Evolutionary conservation across 768 basidiomycete species (phyloP).

Genomic region (Leccinum subgranulosum): DNA sequence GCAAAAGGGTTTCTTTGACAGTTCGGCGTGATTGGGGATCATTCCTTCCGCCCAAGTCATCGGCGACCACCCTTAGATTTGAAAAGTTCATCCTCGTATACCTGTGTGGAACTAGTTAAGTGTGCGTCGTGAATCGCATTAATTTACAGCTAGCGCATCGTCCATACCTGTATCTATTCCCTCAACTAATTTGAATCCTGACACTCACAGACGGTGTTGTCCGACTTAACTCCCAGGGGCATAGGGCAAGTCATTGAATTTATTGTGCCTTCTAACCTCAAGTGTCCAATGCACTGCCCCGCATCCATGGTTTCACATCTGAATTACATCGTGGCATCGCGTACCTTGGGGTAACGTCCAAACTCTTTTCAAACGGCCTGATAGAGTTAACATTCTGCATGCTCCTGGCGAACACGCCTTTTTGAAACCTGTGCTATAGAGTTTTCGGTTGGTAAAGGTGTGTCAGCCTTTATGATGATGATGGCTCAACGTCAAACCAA

Average conservation of each 20-base stretch:
- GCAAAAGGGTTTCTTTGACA: slow-evolving; percentile 41
- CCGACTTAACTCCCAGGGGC: background rate
- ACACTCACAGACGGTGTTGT: background rate
- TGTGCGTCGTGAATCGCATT: background rate
- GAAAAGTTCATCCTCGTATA: background rate
- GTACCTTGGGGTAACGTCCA: background rate
- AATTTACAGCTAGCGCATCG: background rate
- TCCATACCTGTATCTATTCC: background rate
- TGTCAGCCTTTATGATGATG: background rate
- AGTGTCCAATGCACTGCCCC: background rate
- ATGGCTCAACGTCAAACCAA: background rate
- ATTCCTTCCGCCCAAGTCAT: no score
- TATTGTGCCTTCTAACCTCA: background rate
- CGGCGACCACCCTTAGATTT: background rate
- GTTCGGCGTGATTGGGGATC: slow-evolving; percentile 1
- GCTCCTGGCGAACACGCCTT: background rate
- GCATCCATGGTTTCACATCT: background rate
- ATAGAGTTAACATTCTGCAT: background rate
- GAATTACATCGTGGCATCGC: background rate
- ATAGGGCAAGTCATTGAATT: background rate
- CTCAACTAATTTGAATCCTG: background rate
- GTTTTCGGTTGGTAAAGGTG: background rate
- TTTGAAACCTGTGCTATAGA: background rate
- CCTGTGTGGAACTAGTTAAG: background rate
- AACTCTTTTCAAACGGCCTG: background rate